Evolutionary conservation across 768 basidiomycete species (phyloP).

Genomic region (Boletus pseudo-olivaceus): DNA sequence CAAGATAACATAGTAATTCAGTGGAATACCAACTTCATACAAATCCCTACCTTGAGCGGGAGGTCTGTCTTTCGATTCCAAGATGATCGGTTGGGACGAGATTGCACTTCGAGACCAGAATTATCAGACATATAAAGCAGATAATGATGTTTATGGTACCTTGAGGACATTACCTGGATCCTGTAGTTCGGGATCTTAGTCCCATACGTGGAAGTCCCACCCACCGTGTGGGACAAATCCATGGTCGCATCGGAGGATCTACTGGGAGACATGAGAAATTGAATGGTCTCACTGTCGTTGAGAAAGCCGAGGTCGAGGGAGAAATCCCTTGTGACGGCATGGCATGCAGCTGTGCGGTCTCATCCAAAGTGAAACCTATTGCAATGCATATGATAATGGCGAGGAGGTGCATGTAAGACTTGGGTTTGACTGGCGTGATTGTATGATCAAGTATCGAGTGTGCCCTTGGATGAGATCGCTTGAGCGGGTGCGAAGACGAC

Average conservation of each 20-base stretch:
- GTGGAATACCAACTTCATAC: background rate
- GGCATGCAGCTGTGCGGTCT: background rate
- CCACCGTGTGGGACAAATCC: background rate
- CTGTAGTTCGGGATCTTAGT: background rate
- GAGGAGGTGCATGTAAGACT: background rate
- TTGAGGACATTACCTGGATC: background rate
- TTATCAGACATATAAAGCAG: background rate
- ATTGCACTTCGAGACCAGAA: background rate
- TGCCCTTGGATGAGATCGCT: background rate
- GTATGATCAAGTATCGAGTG: too few relatives aligned
- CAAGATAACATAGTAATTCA: background rate
- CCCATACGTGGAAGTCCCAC: background rate
- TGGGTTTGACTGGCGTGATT: background rate
- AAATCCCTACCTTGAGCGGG: background rate
- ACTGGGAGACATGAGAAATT: background rate
- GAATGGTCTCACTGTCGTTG: background rate
- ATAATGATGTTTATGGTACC: background rate
- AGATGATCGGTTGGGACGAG: too few relatives aligned
- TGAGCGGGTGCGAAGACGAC: slow-evolving; percentile 5
- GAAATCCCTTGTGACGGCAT: background rate
- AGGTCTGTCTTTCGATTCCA: background rate
- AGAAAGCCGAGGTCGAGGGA: background rate
- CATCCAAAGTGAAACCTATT: background rate
- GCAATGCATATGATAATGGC: background rate
- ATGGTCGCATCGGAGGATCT: background rate